Evolutionary conservation across 495 filamentous ascomycete species (phyloP), one percentile per base, ranked within the genome.

Genomic region (Neurospora tetraspora): DNA sequence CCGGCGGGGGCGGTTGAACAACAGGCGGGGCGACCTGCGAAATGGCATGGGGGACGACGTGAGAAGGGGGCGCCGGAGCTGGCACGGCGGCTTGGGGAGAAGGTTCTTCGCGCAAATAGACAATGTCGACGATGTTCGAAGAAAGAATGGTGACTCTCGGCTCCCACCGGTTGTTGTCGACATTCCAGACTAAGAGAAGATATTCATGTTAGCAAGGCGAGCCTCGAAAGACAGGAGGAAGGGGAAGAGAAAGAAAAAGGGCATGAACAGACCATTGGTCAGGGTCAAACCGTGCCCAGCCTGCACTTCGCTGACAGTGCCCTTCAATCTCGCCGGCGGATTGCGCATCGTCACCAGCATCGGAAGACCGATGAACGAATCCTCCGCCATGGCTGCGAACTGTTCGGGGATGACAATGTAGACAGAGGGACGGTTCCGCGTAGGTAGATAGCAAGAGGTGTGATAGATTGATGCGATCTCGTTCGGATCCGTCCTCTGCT

Each of bases 281-380:
- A 99, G 86, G 31, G 90, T 89, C 74, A 99, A 84, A 53, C 89
- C 88, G 73, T 90, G 87, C 7, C 91, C 92, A 68, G 91, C 87
- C 34, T 85, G 82, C 39, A 98, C 89, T 75, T 89, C 85, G 68
- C 87, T 88, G 42, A 99, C 90, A 31, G 89, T 87, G 53, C 95
- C 95, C 74, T 88, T 87, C 65, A 97, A 81, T 74, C 87, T 86
- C 18, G 86, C 86, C 2, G 87, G 86, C 37, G 93, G 93, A 69
- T 89, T 80, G 70, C 83, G 87, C 69, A 97, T 84, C 14, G 90
- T 94, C 75, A 96, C 89, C 70, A 91, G 80, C 79, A 97, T 92
- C 72, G 90, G 89, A 77, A 93, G 87, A 39, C 94, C 94, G 74
- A 94, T 90, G 80, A 96, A 95, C 75, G 91, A 86, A 73, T 77